Percentiles rank a stretch among this genome's conserved stretches.
These are phyloP conservation scores for Thielaviopsis punctulata DNA, from an alignment of 2,329 filamentous ascomycete genomes.

Conservation along the genomic window DNA sequence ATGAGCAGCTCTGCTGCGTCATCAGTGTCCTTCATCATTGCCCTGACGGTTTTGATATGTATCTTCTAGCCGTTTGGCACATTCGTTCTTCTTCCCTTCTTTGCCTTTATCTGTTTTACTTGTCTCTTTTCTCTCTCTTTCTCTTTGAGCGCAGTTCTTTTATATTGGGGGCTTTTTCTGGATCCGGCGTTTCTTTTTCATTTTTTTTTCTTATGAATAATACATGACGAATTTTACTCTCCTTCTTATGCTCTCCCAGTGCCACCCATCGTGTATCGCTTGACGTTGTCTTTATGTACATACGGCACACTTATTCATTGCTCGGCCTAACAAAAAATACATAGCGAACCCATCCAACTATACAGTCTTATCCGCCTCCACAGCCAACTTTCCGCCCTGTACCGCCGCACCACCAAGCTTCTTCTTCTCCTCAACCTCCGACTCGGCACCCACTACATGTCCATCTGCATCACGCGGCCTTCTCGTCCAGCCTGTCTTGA, in stretches of 20 bases:
- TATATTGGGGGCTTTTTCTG: no score
- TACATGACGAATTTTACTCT: not conserved
- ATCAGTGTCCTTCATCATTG: conserved; percentile 11
- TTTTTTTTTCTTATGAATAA: not conserved
- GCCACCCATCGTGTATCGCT: not conserved
- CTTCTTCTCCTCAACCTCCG: not conserved
- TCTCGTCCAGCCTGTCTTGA: conserved; percentile 67
- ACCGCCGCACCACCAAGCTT: not conserved
- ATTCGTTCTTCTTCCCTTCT: not conserved
- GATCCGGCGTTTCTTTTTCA: not conserved
- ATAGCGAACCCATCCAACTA: not conserved
- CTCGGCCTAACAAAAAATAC: not conserved
- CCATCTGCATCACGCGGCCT: conserved; percentile 39
- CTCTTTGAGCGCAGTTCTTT: no score
- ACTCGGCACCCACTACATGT: conserved; percentile 19
- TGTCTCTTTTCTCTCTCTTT: not conserved
- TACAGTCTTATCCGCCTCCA: conserved; percentile 4
- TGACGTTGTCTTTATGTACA: not conserved
- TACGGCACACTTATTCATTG: not conserved
- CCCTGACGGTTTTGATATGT: conserved; percentile 11
- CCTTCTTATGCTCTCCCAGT: not conserved
- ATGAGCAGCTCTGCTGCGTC: conserved; percentile 6
- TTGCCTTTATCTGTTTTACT: not conserved
- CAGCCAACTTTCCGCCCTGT: not conserved
- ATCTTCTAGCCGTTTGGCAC: conserved; percentile 3